Evolutionary conservation across 306 rosid genomes (phyloP).

Genomic region (Pyrus bretschneideri): DNA sequence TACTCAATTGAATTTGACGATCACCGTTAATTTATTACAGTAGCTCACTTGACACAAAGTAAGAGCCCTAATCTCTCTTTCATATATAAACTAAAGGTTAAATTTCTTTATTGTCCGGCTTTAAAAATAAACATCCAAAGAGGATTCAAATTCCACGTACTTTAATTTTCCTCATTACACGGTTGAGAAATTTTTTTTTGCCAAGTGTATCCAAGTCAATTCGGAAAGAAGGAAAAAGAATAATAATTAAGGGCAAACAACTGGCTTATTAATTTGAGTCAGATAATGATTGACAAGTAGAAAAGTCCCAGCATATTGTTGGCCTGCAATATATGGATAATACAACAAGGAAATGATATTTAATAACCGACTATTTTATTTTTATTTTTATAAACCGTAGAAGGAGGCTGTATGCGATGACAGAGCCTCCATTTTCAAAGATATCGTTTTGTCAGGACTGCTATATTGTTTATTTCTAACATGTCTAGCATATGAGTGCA

Average conservation of each 20-base stretch:
- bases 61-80: too few relatives aligned
- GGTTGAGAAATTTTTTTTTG: too few relatives aligned
- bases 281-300: not conserved
- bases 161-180: too few relatives aligned
- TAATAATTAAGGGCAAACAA: not conserved
- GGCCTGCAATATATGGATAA: constrained; percentile 22
- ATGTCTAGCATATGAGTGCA: not conserved
- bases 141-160: too few relatives aligned
- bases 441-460: not conserved
- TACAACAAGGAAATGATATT: not conserved
- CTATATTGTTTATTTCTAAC: not conserved
- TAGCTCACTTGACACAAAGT: too few relatives aligned
- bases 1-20: too few relatives aligned
- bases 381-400: not conserved
- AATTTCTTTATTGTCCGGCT: too few relatives aligned
- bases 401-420: not conserved
- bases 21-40: too few relatives aligned
- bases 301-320: constrained; percentile 12
- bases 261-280: not conserved
- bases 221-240: not conserved
- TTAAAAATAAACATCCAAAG: too few relatives aligned
- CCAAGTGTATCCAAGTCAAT: too few relatives aligned
- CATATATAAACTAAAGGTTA: too few relatives aligned
- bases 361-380: constrained; percentile 10
- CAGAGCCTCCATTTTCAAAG: constrained; percentile 20